Evolutionary conservation across 768 basidiomycete genomes (phyloP), one percentile per base, ranked within the genome.

Genomic region (Tylopilus sp.): DNA sequence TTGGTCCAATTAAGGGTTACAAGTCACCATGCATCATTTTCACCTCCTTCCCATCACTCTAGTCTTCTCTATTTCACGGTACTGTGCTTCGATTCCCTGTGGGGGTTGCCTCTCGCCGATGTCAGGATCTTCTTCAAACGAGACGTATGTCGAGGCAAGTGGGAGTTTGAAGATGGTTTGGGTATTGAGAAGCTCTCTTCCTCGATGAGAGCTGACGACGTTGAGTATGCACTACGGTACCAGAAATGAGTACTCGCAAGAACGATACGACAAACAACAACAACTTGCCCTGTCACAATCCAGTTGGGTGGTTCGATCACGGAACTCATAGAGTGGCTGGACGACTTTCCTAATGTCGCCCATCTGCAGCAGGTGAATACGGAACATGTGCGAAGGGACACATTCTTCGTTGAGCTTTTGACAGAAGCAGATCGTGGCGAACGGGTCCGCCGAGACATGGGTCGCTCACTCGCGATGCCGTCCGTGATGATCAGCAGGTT

Each of bases 291-390:
- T 58, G 16, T 55, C 48, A 11, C 42, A 45, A 36, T 63, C 64
- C 22, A 46, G 43, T 19, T 54, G 51, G 6, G 50, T 55, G 19
- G 64, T 29, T 25, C 50, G 54, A 16, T 66, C 62, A 30, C 57
- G 59, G 48, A 65, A 58, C 41, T 61, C 59, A 10, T 61, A 49
- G 14, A 65, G 54, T 4, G 64, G 64, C 44, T 53, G 31, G 50
- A 63, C 57, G 13, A 49, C 64, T 22, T 45, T 66, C 40, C 62
- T 58, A 29, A 66, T 57, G 0, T 58, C 51, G 1, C 64, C 64
- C 56, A 65, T 61, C 46, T 65, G 64, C 41, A 65, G 30, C 17
- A 66, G 24, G 31, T 65, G 57, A 12, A 65, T 59, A 2, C 59
- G 59, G 59, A 66, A 61, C 62, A 64, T 56, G 31, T 63, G 38